phyloP scores from a whole-genome alignment of 2,329 filamentous ascomycete genomes.

The Simplicillium aogashimaense region DNA sequence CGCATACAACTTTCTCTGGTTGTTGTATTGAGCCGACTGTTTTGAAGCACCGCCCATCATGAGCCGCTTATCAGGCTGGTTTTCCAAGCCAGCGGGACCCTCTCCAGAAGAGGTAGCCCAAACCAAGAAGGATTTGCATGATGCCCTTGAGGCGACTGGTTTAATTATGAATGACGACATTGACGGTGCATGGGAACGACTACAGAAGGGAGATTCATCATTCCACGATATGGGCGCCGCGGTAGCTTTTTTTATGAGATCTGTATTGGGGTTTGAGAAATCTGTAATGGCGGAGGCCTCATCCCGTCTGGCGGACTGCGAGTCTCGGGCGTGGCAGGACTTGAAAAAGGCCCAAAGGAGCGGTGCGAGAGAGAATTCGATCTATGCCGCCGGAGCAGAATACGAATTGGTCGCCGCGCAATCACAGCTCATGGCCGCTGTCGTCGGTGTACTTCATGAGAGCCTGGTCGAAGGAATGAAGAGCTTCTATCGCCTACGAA shows the following conservation, averaged over 20 bases:
- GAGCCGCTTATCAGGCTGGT: constrained; percentile 41
- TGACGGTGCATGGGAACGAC: constrained; percentile 64
- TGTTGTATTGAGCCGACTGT: too few species aligned
- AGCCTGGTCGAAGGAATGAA: constrained; percentile 84
- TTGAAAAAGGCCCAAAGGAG: constrained; percentile 66
- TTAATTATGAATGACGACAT: constrained; percentile 87
- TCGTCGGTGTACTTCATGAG: constrained; percentile 84
- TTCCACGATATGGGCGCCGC: constrained; percentile 81
- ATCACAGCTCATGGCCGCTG: constrained; percentile 78
- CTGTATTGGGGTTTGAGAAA: constrained; percentile 85
- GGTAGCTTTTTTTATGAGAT: constrained; percentile 74
- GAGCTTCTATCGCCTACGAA: constrained; percentile 86
- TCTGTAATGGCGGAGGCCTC: constrained; percentile 79
- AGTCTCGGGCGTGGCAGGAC: constrained; percentile 66
- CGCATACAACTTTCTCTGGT: too few species aligned
- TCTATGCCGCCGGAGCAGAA: constrained; percentile 80
- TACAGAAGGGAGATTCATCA: constrained; percentile 66
- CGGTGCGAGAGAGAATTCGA: constrained; percentile 25
- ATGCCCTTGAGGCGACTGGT: constrained; percentile 54
- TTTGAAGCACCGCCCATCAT: constrained; percentile 19
- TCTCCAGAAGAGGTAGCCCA: constrained; percentile 23
- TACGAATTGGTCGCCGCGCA: constrained; percentile 78
- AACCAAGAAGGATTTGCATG: constrained; percentile 45
- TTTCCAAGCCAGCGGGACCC: constrained; percentile 27
- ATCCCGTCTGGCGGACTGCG: constrained; percentile 61